Base-by-base conservation (phyloP, 768 basidiomycete genomes). In the Lentinus brumalis region DNA sequence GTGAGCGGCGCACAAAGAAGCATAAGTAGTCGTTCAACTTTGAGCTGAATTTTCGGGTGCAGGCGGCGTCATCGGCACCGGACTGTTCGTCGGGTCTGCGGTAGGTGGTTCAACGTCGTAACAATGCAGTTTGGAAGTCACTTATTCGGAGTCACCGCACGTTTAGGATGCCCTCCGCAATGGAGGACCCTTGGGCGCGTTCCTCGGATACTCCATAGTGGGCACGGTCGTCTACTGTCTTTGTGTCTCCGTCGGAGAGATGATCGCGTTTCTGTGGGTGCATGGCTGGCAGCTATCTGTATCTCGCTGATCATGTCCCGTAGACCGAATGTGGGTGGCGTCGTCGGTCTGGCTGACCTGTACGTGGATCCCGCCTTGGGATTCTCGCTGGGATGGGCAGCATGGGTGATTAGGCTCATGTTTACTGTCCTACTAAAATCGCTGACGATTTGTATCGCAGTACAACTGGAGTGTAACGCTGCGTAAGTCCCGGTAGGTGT, bases 131-230 rank as follows among this genome's bases (percentile, higher is more conserved):
- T 16, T 15, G 21, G 26, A 9, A 6, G 35, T 31, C 21, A 26
- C 21, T 26, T 26, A 26, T 26, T 26, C 21, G n/a, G 18, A 5
- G 46, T 55, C 41, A 35, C 6, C 15, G 7, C 35, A 35, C n/a
- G 2, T 7, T 31, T 16, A 70, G 69, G 58, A 62, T 5, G 72
- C 76, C 5, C 75, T 86, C 26, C 75, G 77, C 1, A 76, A 76
- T 29, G 84, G 80, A 5, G 86, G 86, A 0, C 85, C 86, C 5
- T 71, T 84, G 0, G 84, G 86, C 11, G 67, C 78, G 0, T 69
- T 85, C 53, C 69, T 85, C 8, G 85, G 79, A 1, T 83, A 82
- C 68, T 52, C 75, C 61, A 70, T 78, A 69, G 71, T 79, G 66
- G 76, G 83, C 61, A 70, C 68, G 1, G 66, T 78, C 39, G 70